These are phyloP conservation scores for Nakazawaea ishiwadae DNA, from an alignment of 805 yeast species.

Conservation along the genomic window DNA sequence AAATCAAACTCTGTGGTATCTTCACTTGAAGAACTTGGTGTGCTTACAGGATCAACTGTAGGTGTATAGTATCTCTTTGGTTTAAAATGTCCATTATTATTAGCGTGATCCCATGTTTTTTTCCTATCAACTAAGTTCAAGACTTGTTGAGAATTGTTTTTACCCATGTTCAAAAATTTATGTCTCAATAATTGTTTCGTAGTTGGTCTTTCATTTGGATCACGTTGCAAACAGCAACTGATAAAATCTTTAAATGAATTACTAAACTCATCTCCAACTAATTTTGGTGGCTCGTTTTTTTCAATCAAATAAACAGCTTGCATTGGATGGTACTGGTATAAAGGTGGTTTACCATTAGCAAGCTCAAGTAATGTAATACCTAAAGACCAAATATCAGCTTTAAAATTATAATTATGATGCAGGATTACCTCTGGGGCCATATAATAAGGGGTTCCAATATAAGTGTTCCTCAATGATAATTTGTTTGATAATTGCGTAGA, in stretches of 20 bases:
- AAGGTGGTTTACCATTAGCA: slow-evolving; percentile 70
- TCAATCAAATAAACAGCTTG: slow-evolving; percentile 50
- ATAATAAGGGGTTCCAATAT: slow-evolving; percentile 63
- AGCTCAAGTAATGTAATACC: slow-evolving; percentile 77
- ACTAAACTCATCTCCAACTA: slow-evolving; percentile 28
- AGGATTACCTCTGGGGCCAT: slow-evolving; percentile 60
- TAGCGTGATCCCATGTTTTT: slow-evolving; percentile 36
- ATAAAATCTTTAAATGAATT: slow-evolving; percentile 63
- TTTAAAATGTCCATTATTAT: slow-evolving; percentile 18
- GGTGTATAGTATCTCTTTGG: slow-evolving; percentile 28
- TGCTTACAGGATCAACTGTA: slow-evolving; percentile 18
- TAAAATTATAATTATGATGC: slow-evolving; percentile 53
- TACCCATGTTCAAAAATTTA: slow-evolving; percentile 43
- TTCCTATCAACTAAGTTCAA: slow-evolving; percentile 37
- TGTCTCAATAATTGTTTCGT: slow-evolving; percentile 62
- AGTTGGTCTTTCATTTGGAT: slow-evolving; percentile 61
- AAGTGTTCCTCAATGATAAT: slow-evolving; percentile 44
- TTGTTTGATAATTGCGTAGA: slow-evolving; percentile 71
- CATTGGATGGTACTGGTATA: slow-evolving; percentile 49
- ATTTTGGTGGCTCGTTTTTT: slow-evolving; percentile 40
- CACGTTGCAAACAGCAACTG: slow-evolving; percentile 61
- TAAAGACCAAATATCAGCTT: slow-evolving; percentile 77
- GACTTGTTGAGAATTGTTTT: slow-evolving; percentile 27
- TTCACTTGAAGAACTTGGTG: background rate
- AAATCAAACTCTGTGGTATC: slow-evolving; percentile 14